Percentiles rank a stretch among this genome's conserved stretches.
Evolutionary conservation across 2,329 filamentous ascomycete species (phyloP).

Genomic region (Aspergillus awamori): DNA sequence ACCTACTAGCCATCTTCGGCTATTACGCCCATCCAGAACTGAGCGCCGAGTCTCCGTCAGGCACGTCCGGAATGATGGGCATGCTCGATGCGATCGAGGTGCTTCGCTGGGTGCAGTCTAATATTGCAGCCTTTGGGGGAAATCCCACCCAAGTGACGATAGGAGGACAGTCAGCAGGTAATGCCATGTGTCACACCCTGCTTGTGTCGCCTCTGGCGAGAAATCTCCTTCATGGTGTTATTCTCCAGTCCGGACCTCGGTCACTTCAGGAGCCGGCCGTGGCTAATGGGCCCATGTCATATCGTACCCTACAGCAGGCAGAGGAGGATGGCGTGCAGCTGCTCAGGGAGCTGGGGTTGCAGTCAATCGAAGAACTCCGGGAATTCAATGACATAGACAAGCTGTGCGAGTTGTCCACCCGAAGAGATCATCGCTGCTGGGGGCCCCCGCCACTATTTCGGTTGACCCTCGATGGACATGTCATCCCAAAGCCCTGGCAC

Average conservation of each 20-base stretch:
- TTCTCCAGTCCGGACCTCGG: too few relatives aligned
- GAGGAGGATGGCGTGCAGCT: background rate
- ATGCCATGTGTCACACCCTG: too few relatives aligned
- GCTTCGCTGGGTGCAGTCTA: constrained; percentile 33
- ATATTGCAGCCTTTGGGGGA: constrained; percentile 41
- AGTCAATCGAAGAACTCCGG: background rate
- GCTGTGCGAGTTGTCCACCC: background rate
- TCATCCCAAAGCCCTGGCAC: background rate
- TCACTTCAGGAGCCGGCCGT: too few relatives aligned
- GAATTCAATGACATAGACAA: background rate
- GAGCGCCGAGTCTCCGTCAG: too few relatives aligned
- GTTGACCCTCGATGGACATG: background rate
- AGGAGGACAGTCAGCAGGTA: constrained; percentile 24
- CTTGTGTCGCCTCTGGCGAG: too few relatives aligned
- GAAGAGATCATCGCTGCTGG: background rate
- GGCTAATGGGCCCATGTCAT: too few relatives aligned
- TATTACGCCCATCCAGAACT: too few relatives aligned
- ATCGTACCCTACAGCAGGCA: background rate
- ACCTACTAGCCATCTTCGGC: too few relatives aligned
- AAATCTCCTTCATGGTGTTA: too few relatives aligned
- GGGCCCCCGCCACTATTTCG: background rate
- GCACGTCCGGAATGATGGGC: too few relatives aligned
- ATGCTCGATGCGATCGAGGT: constrained; percentile 25
- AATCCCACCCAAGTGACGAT: constrained; percentile 36
- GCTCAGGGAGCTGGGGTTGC: background rate